Evolutionary conservation across 768 basidiomycete species (phyloP), one percentile per base, ranked within the genome.

Genomic region (Lactarius trivialis): DNA sequence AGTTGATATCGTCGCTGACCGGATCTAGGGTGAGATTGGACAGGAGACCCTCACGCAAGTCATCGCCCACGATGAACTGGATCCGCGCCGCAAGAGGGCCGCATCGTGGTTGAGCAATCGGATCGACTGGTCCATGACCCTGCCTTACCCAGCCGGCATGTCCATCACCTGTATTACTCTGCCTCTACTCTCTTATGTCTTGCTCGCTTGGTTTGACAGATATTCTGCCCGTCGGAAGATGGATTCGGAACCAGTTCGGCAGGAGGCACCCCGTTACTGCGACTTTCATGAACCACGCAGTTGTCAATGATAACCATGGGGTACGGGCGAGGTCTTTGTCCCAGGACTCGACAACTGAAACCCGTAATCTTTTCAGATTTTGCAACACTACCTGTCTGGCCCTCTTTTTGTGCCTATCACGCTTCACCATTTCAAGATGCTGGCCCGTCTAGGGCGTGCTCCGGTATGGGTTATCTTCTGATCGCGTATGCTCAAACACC

Each of bases 1-100:
- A 39, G 67, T 37, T 34, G 24, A 37, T 36, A 19, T n/a, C 54
- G 15, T 37, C 26, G 36, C 59, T 60, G 37, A 64, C 24, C 24
- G 19, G 34, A 24, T 60, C 19, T 66, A 89, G 88, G 88, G 88
- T n/a, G 67, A 68, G 7, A 86, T 90, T 55, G 81, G 85, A 19
- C 87, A 90, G 66, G 88, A 91, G 68, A 82, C 87, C 7, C 75
- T 91, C 45, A 81, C 83, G 56, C 75, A 81, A 19, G 88, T 89
- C 85, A 89, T 91, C 68, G 80, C 84, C 41, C 83, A 85, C 56
- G 89, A 91, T 65, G 89, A 90, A 72, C 73, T 81, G 63, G 74
- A 80, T 26, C 85, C 85, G 8, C 73, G 77, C 32, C 81, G 85
- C 50, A 77, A 81, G 34, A 76, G 86, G 30, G 77, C 86, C 30